Conservation (phyloP, 106 monocot species). For the Iris macrosiphon region DNA sequence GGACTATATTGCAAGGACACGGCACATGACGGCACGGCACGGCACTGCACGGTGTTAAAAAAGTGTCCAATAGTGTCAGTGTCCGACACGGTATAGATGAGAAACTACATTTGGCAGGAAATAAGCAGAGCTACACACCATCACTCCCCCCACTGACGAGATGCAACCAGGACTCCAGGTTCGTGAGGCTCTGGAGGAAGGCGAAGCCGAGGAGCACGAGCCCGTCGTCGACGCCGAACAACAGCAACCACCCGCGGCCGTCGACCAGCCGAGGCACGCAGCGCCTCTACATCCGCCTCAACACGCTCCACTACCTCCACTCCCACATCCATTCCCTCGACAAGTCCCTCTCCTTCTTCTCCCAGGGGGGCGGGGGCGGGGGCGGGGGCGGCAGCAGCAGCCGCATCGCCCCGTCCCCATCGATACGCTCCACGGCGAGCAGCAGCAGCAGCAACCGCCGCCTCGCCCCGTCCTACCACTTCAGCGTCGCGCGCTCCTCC, state of each 20-base stretch:
- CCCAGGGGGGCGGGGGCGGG: background rate
- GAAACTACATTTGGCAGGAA: slow-evolving; percentile 30
- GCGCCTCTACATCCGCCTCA: slow-evolving; percentile 65
- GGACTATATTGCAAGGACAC: no score
- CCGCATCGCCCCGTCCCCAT: slow-evolving; percentile 19
- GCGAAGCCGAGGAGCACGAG: slow-evolving; percentile 22
- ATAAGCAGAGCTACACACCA: slow-evolving; percentile 74
- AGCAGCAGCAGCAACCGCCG: slow-evolving; percentile 16
- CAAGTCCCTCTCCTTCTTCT: slow-evolving; percentile 51
- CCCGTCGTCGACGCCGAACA: background rate
- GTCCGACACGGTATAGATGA: no score
- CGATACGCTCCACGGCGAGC: slow-evolving; percentile 1
- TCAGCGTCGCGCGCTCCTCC: slow-evolving; percentile 37
- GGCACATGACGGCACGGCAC: no score
- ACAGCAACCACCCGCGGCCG: slow-evolving; percentile 41
- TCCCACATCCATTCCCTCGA: slow-evolving; percentile 43
- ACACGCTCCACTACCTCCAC: slow-evolving; percentile 66
- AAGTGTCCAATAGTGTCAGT: no score
- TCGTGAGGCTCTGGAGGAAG: slow-evolving; percentile 67
- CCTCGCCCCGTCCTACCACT: slow-evolving; percentile 25
- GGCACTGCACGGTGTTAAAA: no score
- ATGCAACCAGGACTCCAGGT: slow-evolving; percentile 84
- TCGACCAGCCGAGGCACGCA: slow-evolving; percentile 66
- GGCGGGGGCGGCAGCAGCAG: background rate
- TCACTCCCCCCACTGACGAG: slow-evolving; percentile 69